These are phyloP conservation scores for Pyrus communis DNA, from an alignment of 306 rosid genomes.

Conservation along the genomic window DNA sequence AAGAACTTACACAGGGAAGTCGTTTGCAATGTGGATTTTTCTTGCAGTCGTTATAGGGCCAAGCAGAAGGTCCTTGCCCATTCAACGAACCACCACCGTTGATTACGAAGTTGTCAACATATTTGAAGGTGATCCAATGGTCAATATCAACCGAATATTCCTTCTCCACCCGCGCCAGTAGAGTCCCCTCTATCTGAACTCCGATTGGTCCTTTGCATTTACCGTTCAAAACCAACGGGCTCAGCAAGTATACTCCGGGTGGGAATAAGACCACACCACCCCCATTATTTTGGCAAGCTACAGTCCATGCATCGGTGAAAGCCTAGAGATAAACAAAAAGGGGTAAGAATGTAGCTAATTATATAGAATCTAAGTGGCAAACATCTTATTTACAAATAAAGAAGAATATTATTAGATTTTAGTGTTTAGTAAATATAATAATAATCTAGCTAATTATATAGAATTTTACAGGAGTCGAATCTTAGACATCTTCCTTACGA, in stretches of 20 bases:
- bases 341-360: too few species aligned
- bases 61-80: slow-evolving; percentile 25
- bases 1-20: slow-evolving; percentile 21
- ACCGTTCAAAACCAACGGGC: slow-evolving; percentile 12
- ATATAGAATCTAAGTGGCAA: too few species aligned
- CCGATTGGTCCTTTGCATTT: slow-evolving; percentile 13
- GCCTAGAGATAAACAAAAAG: slow-evolving; percentile 1
- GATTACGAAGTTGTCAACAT: background rate
- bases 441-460: too few species aligned
- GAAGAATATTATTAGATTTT: background rate
- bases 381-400: background rate
- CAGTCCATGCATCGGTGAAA: slow-evolving; percentile 10
- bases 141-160: background rate
- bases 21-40: background rate
- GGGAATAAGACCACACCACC: slow-evolving; percentile 18
- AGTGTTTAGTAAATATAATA: too few species aligned
- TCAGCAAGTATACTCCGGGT: slow-evolving; percentile 9
- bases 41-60: slow-evolving; percentile 10
- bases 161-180: background rate
- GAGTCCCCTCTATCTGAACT: slow-evolving; percentile 9
- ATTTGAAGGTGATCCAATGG: slow-evolving; percentile 21
- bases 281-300: slow-evolving; percentile 21
- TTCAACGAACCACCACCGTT: slow-evolving; percentile 22
- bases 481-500: too few species aligned
- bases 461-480: too few species aligned